Evolutionary conservation across 345 rosid genomes (phyloP), one percentile per base, ranked within the genome.

Genomic region (Rhodamnia rubescens): DNA sequence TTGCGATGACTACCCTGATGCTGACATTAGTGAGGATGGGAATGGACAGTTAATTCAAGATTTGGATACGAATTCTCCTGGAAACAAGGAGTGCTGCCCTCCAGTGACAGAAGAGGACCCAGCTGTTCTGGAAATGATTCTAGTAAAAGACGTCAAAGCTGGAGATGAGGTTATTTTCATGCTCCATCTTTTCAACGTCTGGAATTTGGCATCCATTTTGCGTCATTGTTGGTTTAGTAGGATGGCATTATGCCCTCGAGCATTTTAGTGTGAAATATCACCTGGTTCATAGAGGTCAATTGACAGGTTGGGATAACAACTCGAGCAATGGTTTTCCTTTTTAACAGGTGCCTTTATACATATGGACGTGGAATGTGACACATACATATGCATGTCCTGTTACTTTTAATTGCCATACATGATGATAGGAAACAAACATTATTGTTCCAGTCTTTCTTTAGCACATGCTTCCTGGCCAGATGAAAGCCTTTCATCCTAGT

Each of bases 131-230:
- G 93, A 95, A 92, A 95, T 96, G 96, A 94, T 96, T 27, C 95
- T 96, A 96, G 94, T 94, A 86, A 94, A 93, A 87, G 92, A 95
- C 85, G 98, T 95, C 82, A 87, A 85, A 83, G 91, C 88, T 82
- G 97, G 98, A 61, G 90, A 89, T 53, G 99, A 96, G 98, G 99
- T 96, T 87, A 85, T 89, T 74, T 84, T 85, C 50, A 24, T 15
- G 59, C 44, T 74, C 55, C 85, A n/a, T 83, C 52, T 80, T 81
- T 26, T 84, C 64, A 36, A 75, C 61, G 54, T 69, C 78, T 69
- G 78, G 13, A 64, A 64, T 32, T 32, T 8, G 78, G 47, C 78
- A 69, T 69, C 78, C 36, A 69, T 32, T 36, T 69, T 69, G 47
- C 24, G 10, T 69, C 47, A 69, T 36, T 24, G 2, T 36, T 2